phyloP scores from a whole-genome alignment of 352 stramenopile genomes.

The Globisporangium canariense region DNA sequence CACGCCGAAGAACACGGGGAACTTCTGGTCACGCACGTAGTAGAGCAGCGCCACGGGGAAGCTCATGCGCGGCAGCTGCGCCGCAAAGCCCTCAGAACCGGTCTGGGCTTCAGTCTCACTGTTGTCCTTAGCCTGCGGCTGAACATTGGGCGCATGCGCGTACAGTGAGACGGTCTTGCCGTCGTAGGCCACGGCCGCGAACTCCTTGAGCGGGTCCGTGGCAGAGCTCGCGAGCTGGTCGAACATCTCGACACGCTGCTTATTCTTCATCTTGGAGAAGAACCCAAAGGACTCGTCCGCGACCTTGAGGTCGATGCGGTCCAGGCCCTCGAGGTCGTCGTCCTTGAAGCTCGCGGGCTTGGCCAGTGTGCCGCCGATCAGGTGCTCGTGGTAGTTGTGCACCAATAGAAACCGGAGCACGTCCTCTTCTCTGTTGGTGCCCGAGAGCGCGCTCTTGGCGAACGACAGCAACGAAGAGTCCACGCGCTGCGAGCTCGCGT shows the following conservation, averaged over 20 bases:
- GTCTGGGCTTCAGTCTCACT: constrained; percentile 12
- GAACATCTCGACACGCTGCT: constrained; percentile 46
- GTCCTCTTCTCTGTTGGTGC: constrained; percentile 30
- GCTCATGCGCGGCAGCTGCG: constrained; percentile 41
- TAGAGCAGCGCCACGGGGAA: constrained; percentile 73
- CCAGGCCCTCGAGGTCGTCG: constrained; percentile 41
- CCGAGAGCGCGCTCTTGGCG: constrained; percentile 30
- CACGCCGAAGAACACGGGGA: constrained; percentile 67
- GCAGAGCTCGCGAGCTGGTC: constrained; percentile 35
- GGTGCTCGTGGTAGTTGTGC: constrained; percentile 74
- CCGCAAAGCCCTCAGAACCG: neutral
- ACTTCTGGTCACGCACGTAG: constrained; percentile 72
- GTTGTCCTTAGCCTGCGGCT: neutral
- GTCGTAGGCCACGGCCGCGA: constrained; percentile 54
- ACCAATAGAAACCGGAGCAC: constrained; percentile 67
- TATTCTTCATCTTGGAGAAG: constrained; percentile 44
- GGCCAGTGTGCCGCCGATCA: constrained; percentile 43
- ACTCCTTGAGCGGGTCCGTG: constrained; percentile 35
- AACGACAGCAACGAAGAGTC: constrained; percentile 49
- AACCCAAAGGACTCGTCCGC: constrained; percentile 31
- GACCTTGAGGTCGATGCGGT: constrained; percentile 60
- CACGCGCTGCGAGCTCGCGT: constrained; percentile 57
- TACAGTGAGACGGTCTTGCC: constrained; percentile 63
- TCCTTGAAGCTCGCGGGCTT: constrained; percentile 34
- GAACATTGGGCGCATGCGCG: constrained; percentile 26